These are phyloP conservation scores for Pharnaceum exiguum DNA, from an alignment of 148 eudicot species.

Conservation along the genomic window DNA sequence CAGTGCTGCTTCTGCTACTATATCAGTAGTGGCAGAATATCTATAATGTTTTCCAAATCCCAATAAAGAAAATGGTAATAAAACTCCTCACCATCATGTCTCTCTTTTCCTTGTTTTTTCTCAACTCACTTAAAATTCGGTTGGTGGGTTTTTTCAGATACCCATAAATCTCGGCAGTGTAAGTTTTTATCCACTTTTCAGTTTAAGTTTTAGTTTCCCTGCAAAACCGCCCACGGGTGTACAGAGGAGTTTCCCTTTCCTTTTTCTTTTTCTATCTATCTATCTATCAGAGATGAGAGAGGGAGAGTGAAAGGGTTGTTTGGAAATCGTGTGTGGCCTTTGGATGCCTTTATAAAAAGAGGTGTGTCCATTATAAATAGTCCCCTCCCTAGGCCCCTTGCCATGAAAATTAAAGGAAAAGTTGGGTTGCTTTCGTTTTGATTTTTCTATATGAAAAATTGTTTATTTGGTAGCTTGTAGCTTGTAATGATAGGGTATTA, in stretches of 20 bases:
- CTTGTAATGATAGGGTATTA: background rate
- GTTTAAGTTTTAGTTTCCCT: background rate
- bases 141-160: constrained; percentile 19
- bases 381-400: too few species aligned
- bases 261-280: background rate
- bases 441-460: background rate
- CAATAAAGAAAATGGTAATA: constrained; percentile 24
- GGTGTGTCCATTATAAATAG: constrained; percentile 3
- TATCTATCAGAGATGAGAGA: background rate
- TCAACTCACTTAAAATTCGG: background rate
- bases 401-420: constrained; percentile 8
- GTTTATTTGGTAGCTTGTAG: background rate
- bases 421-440: constrained; percentile 17
- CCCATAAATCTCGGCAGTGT: constrained; percentile 23
- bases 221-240: constrained; percentile 28
- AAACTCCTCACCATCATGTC: background rate
- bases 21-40: constrained; percentile 18
- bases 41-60: constrained; percentile 32
- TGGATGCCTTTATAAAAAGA: constrained; percentile 22
- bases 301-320: background rate
- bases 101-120: background rate
- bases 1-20: background rate
- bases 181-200: constrained; percentile 19
- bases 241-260: too few species aligned
- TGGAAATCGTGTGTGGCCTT: constrained; percentile 15